A percentile compares a stretch with the other conserved stretches of the same genome.
Evolutionary conservation across 768 basidiomycete genomes (phyloP).

Genomic region (Mycena chlorophos): DNA sequence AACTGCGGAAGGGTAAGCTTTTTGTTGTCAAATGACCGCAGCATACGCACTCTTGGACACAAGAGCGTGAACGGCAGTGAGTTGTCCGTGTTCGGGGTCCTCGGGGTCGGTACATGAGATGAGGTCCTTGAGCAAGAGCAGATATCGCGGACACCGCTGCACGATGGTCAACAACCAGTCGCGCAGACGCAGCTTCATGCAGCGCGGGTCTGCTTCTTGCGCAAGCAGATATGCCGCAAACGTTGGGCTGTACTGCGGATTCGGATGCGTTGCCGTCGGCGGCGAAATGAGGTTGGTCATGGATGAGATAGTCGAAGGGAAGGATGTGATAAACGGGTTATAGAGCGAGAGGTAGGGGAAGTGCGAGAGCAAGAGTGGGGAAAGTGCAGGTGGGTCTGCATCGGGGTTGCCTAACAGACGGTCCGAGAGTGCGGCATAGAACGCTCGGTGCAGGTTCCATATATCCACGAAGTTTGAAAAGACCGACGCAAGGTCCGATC

Average conservation of each 20-base stretch:
- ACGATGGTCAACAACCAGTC: slow-evolving; percentile 88
- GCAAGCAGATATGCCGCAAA: slow-evolving; percentile 65
- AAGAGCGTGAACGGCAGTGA: slow-evolving; percentile 60
- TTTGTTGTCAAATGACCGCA: background rate
- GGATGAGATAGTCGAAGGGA: slow-evolving; percentile 62
- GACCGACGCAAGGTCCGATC: slow-evolving; percentile 65
- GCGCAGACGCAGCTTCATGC: slow-evolving; percentile 72
- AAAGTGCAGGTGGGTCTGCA: slow-evolving; percentile 38
- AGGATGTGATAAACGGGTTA: slow-evolving; percentile 80
- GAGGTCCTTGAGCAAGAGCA: slow-evolving; percentile 80
- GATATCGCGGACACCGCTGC: slow-evolving; percentile 85
- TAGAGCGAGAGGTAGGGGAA: slow-evolving; percentile 89
- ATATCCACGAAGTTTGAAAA: slow-evolving; percentile 92
- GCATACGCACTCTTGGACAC: slow-evolving; percentile 69
- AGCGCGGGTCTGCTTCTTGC: slow-evolving; percentile 69
- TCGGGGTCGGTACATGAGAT: slow-evolving; percentile 63
- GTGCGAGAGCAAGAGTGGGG: slow-evolving; percentile 70
- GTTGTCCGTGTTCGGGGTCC: slow-evolving; percentile 65
- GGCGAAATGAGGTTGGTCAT: slow-evolving; percentile 55
- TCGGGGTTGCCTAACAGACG: slow-evolving; percentile 34
- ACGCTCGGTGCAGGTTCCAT: slow-evolving; percentile 82
- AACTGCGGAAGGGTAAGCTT: slow-evolving; percentile 52
- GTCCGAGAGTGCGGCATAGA: slow-evolving; percentile 60
- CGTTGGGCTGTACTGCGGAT: slow-evolving; percentile 44
- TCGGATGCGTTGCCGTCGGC: slow-evolving; percentile 37